Base-by-base conservation (phyloP, 2,329 filamentous ascomycete species). In the Dryadomyces quercivorus region DNA sequence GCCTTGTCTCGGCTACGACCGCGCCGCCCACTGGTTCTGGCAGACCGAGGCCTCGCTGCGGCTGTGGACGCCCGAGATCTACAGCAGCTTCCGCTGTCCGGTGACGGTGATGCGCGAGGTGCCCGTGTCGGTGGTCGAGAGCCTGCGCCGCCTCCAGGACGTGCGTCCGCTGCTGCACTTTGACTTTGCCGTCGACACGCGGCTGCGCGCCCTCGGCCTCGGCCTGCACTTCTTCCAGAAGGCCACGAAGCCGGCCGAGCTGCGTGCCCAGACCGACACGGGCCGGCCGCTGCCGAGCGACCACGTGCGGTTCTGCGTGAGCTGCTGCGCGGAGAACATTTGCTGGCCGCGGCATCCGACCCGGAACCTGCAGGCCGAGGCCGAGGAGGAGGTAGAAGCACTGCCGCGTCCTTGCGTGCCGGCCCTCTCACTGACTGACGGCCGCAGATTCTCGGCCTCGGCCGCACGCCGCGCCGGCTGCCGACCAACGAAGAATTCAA, bases 11-110 rank as follows among this genome's bases (percentile, higher is more conserved):
- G 36, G n/a, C 16, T 61, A 63, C 55, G 49, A 63, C 57, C 56
- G 60, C 12, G 56, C 59, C n/a, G 57, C 57, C n/a, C 58, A 58
- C 50, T 63, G 59, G 61, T 59, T 58, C 15, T 61, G 61, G 50
- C 61, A 63, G 55, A 62, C 61, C 1, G 60, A 63, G 47, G 59
- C 60, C 1, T 58, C 61, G 10, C 59, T 63, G 5, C 61, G 59
- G n/a, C 58, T 63, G 10, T 63, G 61, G 61, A 61, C 61, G 16
- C 61, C 61, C 34, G 61, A 63, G 57, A 62, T 63, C 49, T 63
- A 63, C 58, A 56, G 61, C 50, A 57, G 50, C 31, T 56, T 61
- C 20, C 59, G 58, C 47, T 58, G 55, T 31, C 60, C 61, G 16
- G 49, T 61, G 15, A 63, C 61, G n/a, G 51, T 63, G 22, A 61